Conservation (phyloP, 2,329 filamentous ascomycete genomes). For the Helotiales sp. region DNA sequence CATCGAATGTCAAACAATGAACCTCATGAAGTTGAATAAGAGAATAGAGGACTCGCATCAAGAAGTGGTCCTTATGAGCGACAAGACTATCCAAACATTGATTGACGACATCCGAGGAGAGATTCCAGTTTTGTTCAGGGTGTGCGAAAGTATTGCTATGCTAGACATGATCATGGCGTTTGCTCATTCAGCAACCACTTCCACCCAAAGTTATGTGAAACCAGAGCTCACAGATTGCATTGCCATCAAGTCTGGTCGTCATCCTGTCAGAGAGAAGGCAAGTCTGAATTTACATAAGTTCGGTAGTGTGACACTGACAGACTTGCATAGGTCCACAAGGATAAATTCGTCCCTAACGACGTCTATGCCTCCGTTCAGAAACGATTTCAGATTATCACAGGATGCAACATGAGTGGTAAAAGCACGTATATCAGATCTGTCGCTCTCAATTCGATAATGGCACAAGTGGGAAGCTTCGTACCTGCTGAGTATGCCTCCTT, state of each 20-base stretch:
- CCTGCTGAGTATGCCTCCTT: conserved; percentile 83
- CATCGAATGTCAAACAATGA: conserved; percentile 85
- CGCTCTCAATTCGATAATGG: conserved; percentile 86
- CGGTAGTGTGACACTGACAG: neutral
- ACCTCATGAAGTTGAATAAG: conserved; percentile 77
- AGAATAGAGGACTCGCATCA: conserved; percentile 79
- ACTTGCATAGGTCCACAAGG: conserved; percentile 53
- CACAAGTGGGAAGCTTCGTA: conserved; percentile 88
- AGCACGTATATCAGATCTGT: conserved; percentile 90
- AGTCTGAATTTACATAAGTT: neutral
- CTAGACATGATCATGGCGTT: conserved; percentile 85
- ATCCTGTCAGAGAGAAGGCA: conserved; percentile 69
- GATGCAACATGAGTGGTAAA: conserved; percentile 98
- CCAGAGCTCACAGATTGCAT: conserved; percentile 64
- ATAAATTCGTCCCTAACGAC: conserved; percentile 82
- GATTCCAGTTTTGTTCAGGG: conserved; percentile 73
- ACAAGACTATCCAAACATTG: conserved; percentile 71
- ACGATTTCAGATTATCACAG: conserved; percentile 90
- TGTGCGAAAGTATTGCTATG: conserved; percentile 83
- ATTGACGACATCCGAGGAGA: conserved; percentile 70
- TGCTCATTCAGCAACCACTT: conserved; percentile 67
- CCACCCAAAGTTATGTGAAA: conserved; percentile 55
- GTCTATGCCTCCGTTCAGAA: conserved; percentile 79
- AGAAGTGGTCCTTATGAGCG: conserved; percentile 81
- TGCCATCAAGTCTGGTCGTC: conserved; percentile 65